Evolutionary conservation across 1,284 basidiomycete genomes (phyloP), one percentile per base, ranked within the genome.

Genomic region (Ceratobasidium sp.): DNA sequence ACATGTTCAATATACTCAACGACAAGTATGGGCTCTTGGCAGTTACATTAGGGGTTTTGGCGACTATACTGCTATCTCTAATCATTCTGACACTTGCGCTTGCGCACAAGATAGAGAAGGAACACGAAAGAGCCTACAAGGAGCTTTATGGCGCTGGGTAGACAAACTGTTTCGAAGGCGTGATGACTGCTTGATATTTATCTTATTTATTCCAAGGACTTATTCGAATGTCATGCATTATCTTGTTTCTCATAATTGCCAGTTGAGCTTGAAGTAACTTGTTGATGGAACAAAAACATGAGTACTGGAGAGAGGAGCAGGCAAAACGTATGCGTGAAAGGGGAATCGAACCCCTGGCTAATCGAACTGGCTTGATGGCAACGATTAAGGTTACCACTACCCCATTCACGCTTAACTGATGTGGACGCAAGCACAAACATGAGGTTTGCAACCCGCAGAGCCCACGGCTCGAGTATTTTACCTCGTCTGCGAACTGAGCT

Each of bases 381-480:
- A 77, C 64, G 75, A 77, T 77, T 77, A 68, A 68, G 75, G 75
- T 77, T 77, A 77, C 75, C 75, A 68, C 75, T 68, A 77, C 75
- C 75, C 75, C 75, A 77, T 60, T 68, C 63, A 77, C 64, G 75
- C 75, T 68, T 77, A 42, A n/a, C n/a, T n/a, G n/a, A n/a, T n/a
- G n/a, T n/a, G n/a, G n/a, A n/a, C n/a, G n/a, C n/a, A n/a, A n/a
- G n/a, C n/a, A n/a, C n/a, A n/a, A n/a, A n/a, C n/a, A n/a, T n/a
- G n/a, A n/a, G n/a, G n/a, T n/a, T n/a, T n/a, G n/a, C n/a, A n/a
- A n/a, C n/a, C n/a, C n/a, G n/a, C n/a, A n/a, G n/a, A n/a, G n/a
- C n/a, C n/a, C n/a, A n/a, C n/a, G n/a, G n/a, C n/a, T n/a, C n/a
- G n/a, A n/a, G n/a, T n/a, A n/a, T n/a, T n/a, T n/a, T n/a, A n/a